Percentiles rank a stretch among this genome's conserved stretches.
These are phyloP conservation scores for Trapa bicornis DNA, from an alignment of 345 rosid species.

Conservation along the genomic window DNA sequence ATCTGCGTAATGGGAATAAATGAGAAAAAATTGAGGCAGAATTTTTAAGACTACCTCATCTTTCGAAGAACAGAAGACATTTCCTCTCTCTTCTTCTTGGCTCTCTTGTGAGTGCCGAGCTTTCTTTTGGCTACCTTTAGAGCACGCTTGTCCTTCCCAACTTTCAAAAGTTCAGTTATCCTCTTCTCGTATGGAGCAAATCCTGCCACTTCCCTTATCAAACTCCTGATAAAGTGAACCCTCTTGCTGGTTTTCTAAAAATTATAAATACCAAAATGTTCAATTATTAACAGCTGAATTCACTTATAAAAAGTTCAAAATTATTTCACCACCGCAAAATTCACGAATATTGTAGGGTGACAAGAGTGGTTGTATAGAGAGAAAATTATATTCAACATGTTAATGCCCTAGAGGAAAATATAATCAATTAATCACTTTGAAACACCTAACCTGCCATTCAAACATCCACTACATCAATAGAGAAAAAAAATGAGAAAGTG, in stretches of 20 bases:
- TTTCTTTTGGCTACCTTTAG: background rate
- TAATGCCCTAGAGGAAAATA: background rate
- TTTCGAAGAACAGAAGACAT: background rate
- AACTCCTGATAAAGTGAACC: conserved; percentile 1
- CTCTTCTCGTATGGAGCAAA: background rate
- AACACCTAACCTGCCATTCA: background rate
- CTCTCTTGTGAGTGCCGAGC: background rate
- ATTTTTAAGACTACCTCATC: background rate
- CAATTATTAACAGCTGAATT: background rate
- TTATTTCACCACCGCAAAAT: too few relatives aligned
- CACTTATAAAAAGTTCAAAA: too few relatives aligned
- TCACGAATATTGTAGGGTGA: too few relatives aligned
- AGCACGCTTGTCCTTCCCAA: background rate
- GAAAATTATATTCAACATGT: too few relatives aligned
- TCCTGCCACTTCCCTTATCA: background rate
- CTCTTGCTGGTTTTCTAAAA: background rate
- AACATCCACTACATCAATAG: too few relatives aligned
- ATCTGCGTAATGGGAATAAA: background rate
- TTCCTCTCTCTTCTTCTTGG: background rate
- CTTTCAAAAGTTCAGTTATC: background rate
- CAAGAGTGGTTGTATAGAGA: too few relatives aligned
- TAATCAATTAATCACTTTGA: background rate
- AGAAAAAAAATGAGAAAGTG: background rate
- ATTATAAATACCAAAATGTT: background rate
- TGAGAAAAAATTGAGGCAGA: too few relatives aligned